Base-by-base conservation (phyloP, 345 rosid genomes). In the Orychophragmus violaceus region DNA sequence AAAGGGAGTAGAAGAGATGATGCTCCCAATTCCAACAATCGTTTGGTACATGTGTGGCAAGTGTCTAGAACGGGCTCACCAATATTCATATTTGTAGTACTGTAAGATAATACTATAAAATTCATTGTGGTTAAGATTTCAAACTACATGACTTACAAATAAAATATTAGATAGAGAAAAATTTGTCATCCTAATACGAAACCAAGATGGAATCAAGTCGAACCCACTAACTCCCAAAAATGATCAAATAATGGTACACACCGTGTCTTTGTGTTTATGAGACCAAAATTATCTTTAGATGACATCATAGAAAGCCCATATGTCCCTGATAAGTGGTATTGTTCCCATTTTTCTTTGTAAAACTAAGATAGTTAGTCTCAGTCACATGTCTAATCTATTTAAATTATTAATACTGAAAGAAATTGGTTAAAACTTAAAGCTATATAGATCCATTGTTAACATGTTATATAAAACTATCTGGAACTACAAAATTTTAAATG, bases 381-480 rank as follows among this genome's bases (percentile, higher is more conserved):
- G 1, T 72, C 76, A 72, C 46, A 48, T 36, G 76, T 72, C 60
- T 72, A 64, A 57, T 64, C 70, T 37, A 56, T 56, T 16, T 13
- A 32, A 17, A 30, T 33, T 41, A 62, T 42, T 42, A 8, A 13
- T 37, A 32, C 8, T 35, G 25, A 24, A 5, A 30, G 8, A 56
- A 22, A 1, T 39, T 6, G 29, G 16, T 7, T 36, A 5, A 36
- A 18, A 58, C 11, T 46, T 35, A 35, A 32, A 11, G n/a, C 55
- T 29, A 28, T 4, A 8, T 8, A 28, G 21, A 27, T 52, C 7
- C 58, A 6, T 28, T 16, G 21, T 53, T 3, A 29, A 28, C 8
- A 53, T 53, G 22, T 29, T 50, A 13, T 13, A 50, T 8, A 8
- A 6, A 25, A 3, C 1, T 23, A 50, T 39, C n/a, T 23, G 30